Base-by-base conservation (phyloP, 2,329 filamentous ascomycete genomes). In the Trichoderma hamatum region DNA sequence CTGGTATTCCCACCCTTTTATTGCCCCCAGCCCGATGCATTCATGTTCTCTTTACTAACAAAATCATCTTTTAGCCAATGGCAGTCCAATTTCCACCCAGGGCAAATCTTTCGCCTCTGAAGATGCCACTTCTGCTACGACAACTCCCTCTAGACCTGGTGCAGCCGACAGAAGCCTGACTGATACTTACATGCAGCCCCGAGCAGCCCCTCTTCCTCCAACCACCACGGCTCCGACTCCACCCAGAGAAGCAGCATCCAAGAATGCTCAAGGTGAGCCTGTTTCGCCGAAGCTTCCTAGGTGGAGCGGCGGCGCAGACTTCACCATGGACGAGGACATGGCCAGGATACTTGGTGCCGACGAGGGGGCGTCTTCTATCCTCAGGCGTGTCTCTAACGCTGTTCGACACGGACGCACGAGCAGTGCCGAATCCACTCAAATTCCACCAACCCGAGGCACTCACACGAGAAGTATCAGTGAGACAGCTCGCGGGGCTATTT, bases 261-360 rank as follows among this genome's bases (percentile, higher is more conserved):
- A 82, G 74, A 76, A 81, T 70, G 76, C 77, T 26, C 72, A 73
- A 49, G 73, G 71, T 75, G 85, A 78, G 70, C 82, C 78, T 72
- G 79, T 80, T 49, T 92, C 90, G 11, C 89, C 91, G 11, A 89
- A 89, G 74, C 82, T 93, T 71, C 88, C 91, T 72, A 86, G 90
- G 75, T 92, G 88, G 88, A 97, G 91, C 79, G 86, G 88, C 54
- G 93, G 92, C 64, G 93, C 90, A 67, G 94, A 97, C 72, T 96
- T 97, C 76, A 96, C 92, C 70, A 89, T 97, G 90, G 95, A 98
- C 72, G 94, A 97, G 79, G 96, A 98, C 77, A 93, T 97, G 88
- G 92, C 92, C 66, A 90, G 94, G 69, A 95, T 97, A 69, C 84
- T 97, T 70, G 91, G 89, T 51, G 90, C 88, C 24, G 93, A 95